phyloP scores from a whole-genome alignment of 2,329 filamentous ascomycete genomes.

The Didymella segeticola region DNA sequence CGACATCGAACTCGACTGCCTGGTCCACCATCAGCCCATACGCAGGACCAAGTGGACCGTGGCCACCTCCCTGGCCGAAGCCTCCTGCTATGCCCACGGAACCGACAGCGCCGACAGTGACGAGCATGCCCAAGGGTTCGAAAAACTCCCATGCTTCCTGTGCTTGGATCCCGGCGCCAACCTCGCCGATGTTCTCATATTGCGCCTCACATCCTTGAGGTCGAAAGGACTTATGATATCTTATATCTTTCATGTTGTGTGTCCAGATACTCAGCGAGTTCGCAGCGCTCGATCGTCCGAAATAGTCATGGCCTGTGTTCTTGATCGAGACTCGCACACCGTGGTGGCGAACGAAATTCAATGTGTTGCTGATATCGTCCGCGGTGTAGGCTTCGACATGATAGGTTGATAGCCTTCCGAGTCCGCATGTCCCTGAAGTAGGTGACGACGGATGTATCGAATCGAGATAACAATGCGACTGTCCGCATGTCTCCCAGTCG shows the following conservation, averaged over 20 bases:
- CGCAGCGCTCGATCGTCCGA: conserved; percentile 41
- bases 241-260: conserved; percentile 41
- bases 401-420: conserved; percentile 44
- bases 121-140: conserved; percentile 40
- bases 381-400: conserved; percentile 38
- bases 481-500: conserved; percentile 43
- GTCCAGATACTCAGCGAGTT: conserved; percentile 48
- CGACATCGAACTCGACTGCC: conserved; percentile 45
- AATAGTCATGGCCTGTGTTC: conserved; percentile 49
- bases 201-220: conserved; percentile 32
- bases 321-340: conserved; percentile 46
- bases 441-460: conserved; percentile 33
- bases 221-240: conserved; percentile 37
- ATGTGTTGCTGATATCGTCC: conserved; percentile 36
- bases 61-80: conserved; percentile 59
- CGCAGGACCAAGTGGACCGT: conserved; percentile 59
- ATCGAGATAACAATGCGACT: conserved; percentile 40
- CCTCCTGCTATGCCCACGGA: conserved; percentile 59
- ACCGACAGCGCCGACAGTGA: conserved; percentile 44
- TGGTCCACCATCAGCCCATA: conserved; percentile 51
- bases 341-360: conserved; percentile 39
- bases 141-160: conserved; percentile 47
- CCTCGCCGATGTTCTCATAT: conserved; percentile 43
- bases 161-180: conserved; percentile 45
- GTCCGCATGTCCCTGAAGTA: conserved; percentile 37